Conservation (phyloP, 1,139 yeast genomes). For the Sugiyamaella xylanicola region DNA sequence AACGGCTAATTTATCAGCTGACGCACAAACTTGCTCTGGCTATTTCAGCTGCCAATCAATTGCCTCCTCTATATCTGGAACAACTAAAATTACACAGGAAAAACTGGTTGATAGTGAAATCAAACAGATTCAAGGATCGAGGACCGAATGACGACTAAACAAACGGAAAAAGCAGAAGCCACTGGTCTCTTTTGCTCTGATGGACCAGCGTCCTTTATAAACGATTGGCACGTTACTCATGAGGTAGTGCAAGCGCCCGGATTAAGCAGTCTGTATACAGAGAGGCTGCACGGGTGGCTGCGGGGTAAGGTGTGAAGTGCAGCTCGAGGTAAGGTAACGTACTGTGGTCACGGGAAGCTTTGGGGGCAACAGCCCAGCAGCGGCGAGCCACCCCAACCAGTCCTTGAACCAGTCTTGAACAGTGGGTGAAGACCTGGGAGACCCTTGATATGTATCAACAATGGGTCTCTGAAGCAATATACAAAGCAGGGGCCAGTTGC, state of each 20-base stretch:
- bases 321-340: not conserved
- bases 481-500: too few species aligned
- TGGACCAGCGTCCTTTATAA: not conserved
- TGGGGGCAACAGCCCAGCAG: too few species aligned
- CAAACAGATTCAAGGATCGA: too few species aligned
- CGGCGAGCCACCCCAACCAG: too few species aligned
- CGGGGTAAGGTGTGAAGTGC: not conserved
- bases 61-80: not conserved
- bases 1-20: not conserved
- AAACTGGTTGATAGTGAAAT: too few species aligned
- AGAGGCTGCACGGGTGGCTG: not conserved
- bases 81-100: not conserved
- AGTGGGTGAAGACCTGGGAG: too few species aligned
- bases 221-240: not conserved
- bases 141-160: too few species aligned
- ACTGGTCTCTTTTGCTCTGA: not conserved
- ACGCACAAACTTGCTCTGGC: not conserved
- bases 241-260: not conserved
- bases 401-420: too few species aligned
- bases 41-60: not conserved
- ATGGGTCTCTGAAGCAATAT: too few species aligned
- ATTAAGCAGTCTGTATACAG: not conserved
- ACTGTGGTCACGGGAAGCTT: not conserved
- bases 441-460: too few species aligned
- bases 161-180: not conserved